phyloP scores from a whole-genome alignment of 345 rosid genomes.

The Brassica carinata region DNA sequence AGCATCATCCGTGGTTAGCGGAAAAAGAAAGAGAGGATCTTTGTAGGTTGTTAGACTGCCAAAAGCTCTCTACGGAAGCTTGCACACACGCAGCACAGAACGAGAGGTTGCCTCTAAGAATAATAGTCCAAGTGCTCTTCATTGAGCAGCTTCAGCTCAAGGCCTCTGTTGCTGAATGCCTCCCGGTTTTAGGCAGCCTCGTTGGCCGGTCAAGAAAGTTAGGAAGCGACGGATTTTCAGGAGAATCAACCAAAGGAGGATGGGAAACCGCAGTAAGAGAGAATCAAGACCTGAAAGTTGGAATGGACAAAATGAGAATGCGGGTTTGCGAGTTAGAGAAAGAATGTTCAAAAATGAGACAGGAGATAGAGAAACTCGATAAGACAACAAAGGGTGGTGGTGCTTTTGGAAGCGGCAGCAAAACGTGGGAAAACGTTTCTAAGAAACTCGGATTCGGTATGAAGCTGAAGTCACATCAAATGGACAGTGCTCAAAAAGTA shows the following conservation, averaged over 20 bases:
- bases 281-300: slow-evolving; percentile 93
- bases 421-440: slow-evolving; percentile 58
- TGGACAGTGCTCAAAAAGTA: neutral
- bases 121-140: slow-evolving; percentile 92
- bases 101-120: slow-evolving; percentile 80
- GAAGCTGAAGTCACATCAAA: neutral
- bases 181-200: slow-evolving; percentile 85
- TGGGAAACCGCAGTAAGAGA: slow-evolving; percentile 93
- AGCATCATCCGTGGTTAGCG: slow-evolving; percentile 47
- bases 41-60: slow-evolving; percentile 88
- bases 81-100: slow-evolving; percentile 99
- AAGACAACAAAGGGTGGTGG: slow-evolving; percentile 34
- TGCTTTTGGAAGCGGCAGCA: slow-evolving; percentile 28
- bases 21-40: slow-evolving; percentile 93
- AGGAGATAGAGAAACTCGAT: slow-evolving; percentile 86
- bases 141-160: slow-evolving; percentile 99
- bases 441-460: slow-evolving; percentile 71
- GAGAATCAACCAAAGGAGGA: slow-evolving; percentile 57
- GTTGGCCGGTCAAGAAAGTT: slow-evolving; percentile 71
- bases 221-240: slow-evolving; percentile 70
- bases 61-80: slow-evolving; percentile 94
- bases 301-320: slow-evolving; percentile 95
- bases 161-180: slow-evolving; percentile 69
- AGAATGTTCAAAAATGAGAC: slow-evolving; percentile 78
- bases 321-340: slow-evolving; percentile 91